These are phyloP conservation scores for Nicotiana paniculata DNA, from an alignment of 257 asterid species.

Conservation along the genomic window DNA sequence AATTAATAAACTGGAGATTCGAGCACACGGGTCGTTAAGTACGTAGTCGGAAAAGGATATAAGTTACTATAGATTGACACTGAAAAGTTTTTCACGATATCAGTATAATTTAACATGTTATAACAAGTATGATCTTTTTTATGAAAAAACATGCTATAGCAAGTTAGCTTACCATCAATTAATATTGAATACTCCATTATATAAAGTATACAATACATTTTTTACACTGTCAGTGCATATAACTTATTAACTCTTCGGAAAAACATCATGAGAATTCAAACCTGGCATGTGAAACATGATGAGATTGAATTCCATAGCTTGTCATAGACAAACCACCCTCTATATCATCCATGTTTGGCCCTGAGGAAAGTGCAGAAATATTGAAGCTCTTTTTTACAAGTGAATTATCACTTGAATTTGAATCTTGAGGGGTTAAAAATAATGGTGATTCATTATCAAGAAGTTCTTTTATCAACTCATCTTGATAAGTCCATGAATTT, in stretches of 20 bases:
- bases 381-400: neutral
- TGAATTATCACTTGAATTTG: slow-evolving; percentile 11
- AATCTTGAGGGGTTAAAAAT: slow-evolving; percentile 24
- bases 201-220: too few relatives aligned
- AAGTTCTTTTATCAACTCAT: slow-evolving; percentile 50
- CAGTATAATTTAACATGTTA: neutral
- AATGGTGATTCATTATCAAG: slow-evolving; percentile 46
- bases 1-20: too few relatives aligned
- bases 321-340: slow-evolving; percentile 26
- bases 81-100: neutral
- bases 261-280: neutral
- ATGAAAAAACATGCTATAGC: too few relatives aligned
- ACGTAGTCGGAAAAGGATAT: neutral
- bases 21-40: neutral
- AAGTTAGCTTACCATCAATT: too few relatives aligned
- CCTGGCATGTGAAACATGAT: slow-evolving; percentile 41
- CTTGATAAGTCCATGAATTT: slow-evolving; percentile 16
- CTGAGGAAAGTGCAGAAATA: slow-evolving; percentile 13
- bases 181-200: too few relatives aligned
- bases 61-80: neutral
- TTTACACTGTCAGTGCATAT: neutral
- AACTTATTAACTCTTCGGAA: neutral
- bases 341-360: slow-evolving; percentile 21
- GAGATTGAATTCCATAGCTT: slow-evolving; percentile 21
- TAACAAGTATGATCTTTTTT: too few relatives aligned